phyloP scores from a whole-genome alignment of 805 yeast genomes.

The Ogataea ramenticola region DNA sequence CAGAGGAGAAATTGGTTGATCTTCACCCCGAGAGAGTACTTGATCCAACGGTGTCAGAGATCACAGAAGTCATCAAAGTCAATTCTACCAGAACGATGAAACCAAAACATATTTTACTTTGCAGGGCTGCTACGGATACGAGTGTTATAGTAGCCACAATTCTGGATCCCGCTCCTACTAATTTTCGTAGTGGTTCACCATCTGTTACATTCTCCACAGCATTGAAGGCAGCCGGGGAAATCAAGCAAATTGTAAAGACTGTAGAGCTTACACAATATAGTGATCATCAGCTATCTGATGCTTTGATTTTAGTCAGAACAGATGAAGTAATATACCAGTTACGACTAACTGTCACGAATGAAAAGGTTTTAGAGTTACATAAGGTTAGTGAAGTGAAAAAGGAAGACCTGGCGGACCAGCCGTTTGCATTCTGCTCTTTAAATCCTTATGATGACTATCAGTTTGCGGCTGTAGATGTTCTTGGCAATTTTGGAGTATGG shows the following conservation, averaged over 20 bases:
- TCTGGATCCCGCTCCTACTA: conserved; percentile 5
- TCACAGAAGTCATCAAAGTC: not conserved
- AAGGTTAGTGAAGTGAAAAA: conserved; percentile 18
- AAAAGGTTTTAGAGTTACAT: conserved; percentile 21
- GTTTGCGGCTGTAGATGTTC: conserved; percentile 40
- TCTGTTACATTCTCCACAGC: conserved; percentile 10
- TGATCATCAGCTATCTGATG: not conserved
- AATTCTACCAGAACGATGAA: not conserved
- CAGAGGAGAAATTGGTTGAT: not conserved
- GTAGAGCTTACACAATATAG: conserved; percentile 23
- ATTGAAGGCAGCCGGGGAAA: conserved; percentile 9
- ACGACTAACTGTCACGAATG: conserved; percentile 8
- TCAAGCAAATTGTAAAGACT: conserved; percentile 27
- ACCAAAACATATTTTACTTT: conserved; percentile 15
- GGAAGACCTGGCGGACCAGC: conserved; percentile 12
- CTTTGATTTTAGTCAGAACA: not conserved
- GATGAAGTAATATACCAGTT: conserved; percentile 18
- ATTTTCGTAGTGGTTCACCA: conserved; percentile 1
- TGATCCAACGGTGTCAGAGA: not conserved
- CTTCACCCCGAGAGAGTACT: not conserved
- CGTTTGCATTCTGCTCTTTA: conserved; percentile 37
- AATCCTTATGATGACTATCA: conserved; percentile 33
- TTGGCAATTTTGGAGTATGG: conserved; percentile 46
- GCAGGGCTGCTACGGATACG: conserved; percentile 20
- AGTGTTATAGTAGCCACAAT: conserved; percentile 21